phyloP scores from a whole-genome alignment of 345 rosid species.

The Passiflora organensis region DNA sequence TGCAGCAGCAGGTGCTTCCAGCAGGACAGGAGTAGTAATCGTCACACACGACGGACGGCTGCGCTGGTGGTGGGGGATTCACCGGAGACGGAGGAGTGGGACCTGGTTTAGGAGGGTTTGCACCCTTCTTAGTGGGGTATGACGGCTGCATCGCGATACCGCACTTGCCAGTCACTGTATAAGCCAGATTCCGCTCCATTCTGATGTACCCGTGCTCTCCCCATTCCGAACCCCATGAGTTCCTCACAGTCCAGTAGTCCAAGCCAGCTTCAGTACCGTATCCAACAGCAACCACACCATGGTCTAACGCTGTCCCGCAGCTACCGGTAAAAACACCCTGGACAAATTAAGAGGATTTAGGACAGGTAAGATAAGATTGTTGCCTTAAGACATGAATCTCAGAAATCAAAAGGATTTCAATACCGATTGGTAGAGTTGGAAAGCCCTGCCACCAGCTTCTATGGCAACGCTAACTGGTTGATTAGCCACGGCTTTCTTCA shows the following conservation, averaged over 20 bases:
- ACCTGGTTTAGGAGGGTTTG: conserved; percentile 25
- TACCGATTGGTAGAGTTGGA: conserved; percentile 27
- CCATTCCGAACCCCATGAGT: conserved; percentile 27
- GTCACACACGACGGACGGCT: conserved; percentile 13
- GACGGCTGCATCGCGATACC: conserved; percentile 24
- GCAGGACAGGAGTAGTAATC: conserved; percentile 23
- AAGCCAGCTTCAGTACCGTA: conserved; percentile 21
- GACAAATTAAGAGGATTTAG: background rate
- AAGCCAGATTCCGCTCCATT: conserved; percentile 26
- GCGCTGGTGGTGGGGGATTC: conserved; percentile 22
- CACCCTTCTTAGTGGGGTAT: conserved; percentile 22
- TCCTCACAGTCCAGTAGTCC: conserved; percentile 24
- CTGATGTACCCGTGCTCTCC: conserved; percentile 22
- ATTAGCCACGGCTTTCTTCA: conserved; percentile 24
- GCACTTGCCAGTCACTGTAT: conserved; percentile 17
- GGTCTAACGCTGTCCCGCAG: conserved; percentile 22
- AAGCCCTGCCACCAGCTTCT: conserved; percentile 32
- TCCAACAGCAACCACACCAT: conserved; percentile 26
- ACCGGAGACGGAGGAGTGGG: conserved; percentile 29
- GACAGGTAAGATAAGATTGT: too few relatives aligned
- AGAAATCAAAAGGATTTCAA: too few relatives aligned
- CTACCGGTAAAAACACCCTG: conserved; percentile 24
- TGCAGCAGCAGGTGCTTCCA: conserved; percentile 29
- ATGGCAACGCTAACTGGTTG: conserved; percentile 31
- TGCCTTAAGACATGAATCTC: too few relatives aligned